These are phyloP conservation scores for Eutypella sp. DNA, from an alignment of 2,329 filamentous ascomycete genomes.

Conservation along the genomic window DNA sequence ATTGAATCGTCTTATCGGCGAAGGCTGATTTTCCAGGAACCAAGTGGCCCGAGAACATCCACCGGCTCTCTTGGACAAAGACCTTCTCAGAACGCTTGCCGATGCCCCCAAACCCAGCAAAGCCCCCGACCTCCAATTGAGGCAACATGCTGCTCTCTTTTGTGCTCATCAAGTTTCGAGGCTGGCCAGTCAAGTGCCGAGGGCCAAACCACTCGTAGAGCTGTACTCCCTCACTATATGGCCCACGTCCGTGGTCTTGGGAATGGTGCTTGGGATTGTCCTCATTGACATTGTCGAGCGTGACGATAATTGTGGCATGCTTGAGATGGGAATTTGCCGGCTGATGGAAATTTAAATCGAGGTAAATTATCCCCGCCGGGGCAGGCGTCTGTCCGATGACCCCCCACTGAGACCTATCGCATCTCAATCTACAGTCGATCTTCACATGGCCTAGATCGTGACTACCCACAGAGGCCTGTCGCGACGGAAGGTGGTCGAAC, in stretches of 20 bases:
- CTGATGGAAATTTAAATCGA: slow-evolving; percentile 21
- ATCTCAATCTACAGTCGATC: slow-evolving; percentile 24
- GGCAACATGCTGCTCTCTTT: slow-evolving; percentile 12
- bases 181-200: slow-evolving; percentile 15
- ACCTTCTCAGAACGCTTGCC: slow-evolving; percentile 14
- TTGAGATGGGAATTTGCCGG: slow-evolving; percentile 19
- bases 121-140: slow-evolving; percentile 12
- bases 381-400: slow-evolving; percentile 12
- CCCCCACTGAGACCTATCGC: slow-evolving; percentile 24
- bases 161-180: slow-evolving; percentile 6
- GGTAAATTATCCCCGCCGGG: slow-evolving; percentile 23
- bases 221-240: slow-evolving; percentile 4
- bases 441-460: slow-evolving; percentile 17
- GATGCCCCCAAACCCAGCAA: slow-evolving; percentile 17
- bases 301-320: slow-evolving; percentile 18
- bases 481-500: slow-evolving; percentile 16
- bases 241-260: neutral
- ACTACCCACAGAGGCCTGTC: slow-evolving; percentile 13
- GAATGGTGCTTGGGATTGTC: slow-evolving; percentile 11
- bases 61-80: slow-evolving; percentile 14
- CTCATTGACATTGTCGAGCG: slow-evolving; percentile 20
- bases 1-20: slow-evolving; percentile 22
- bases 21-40: slow-evolving; percentile 9
- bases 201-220: slow-evolving; percentile 19
- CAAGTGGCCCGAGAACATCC: slow-evolving; percentile 20